Conservation (phyloP, 306 rosid species). For the Pyrus communis region DNA sequence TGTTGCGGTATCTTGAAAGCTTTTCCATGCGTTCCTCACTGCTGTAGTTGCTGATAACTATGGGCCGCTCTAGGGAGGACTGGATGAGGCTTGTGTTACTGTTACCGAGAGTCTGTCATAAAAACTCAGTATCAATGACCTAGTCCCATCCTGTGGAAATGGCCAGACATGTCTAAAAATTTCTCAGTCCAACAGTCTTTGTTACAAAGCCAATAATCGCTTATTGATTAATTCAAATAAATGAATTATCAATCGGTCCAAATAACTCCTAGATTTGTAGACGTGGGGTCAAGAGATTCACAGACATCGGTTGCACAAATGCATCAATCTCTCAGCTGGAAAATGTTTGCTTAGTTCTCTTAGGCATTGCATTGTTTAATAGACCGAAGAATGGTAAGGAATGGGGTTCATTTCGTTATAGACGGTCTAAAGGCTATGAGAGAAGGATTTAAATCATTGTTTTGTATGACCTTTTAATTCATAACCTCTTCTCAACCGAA, state of each 20-base stretch:
- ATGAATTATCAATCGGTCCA: background rate
- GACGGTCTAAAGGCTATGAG: background rate
- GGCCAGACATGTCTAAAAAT: conserved; percentile 34
- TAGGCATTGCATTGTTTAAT: background rate
- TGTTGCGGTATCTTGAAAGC: conserved; percentile 89
- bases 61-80: conserved; percentile 58
- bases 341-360: background rate
- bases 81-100: conserved; percentile 38
- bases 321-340: background rate
- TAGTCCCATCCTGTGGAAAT: conserved; percentile 28
- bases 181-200: conserved; percentile 21
- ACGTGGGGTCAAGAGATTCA: background rate
- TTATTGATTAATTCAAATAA: conserved; percentile 10
- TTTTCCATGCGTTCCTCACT: conserved; percentile 78
- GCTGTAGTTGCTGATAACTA: conserved; percentile 50
- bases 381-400: background rate
- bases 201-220: conserved; percentile 10
- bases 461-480: background rate
- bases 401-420: background rate
- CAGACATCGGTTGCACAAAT: background rate
- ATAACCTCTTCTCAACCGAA: background rate
- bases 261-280: background rate
- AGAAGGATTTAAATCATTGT: background rate
- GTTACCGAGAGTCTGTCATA: conserved; percentile 76
- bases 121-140: conserved; percentile 45